Evolutionary conservation across 495 filamentous ascomycete genomes (phyloP), one percentile per base, ranked within the genome.

Genomic region (Cairneyella variabilis): DNA sequence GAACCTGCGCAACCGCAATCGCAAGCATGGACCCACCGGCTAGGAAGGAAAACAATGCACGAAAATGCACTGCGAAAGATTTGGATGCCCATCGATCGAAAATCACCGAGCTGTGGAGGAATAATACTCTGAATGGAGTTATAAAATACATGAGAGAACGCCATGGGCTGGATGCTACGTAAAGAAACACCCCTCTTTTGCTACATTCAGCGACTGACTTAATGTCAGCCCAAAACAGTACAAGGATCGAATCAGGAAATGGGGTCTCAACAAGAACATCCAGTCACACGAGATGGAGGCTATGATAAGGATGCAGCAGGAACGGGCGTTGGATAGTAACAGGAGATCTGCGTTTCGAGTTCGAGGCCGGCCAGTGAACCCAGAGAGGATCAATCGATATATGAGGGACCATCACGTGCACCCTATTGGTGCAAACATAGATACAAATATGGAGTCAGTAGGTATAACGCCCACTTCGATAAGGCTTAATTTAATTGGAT

Each of bases 161-260:
- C 18, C 25, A 51, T 41, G 38, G 48, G 18, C 48, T 51, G 25
- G 36, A 41, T 17, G 48, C 48, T 51, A 51, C 48, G 48, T 51
- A n/a, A 42, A n/a, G 48, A 14, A 40, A 17, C 9, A 40, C 11
- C 21, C 12, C 17, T 16, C n/a, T 41, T 30, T 25, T 7, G 30
- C 12, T 20, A 4, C 14, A 28, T 39, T 40, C 47, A 50, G 18
- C 36, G n/a, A 51, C 36, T 51, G n/a, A 51, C 37, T 41, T 6
- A n/a, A 17, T 41, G 16, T 27, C 18, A 51, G 48, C 5, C 16
- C 36, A n/a, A 51, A 51, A 51, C 48, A 51, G 30, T 51, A 51
- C 38, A 51, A 51, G 36, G 48, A 42, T 42, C 48, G 48, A 51
- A 6, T 51, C 23, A 32, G 20, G 21, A 26, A 16, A 51, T 51